Conservation (phyloP, 2,329 filamentous ascomycete species). For the Neopestalotiopsis sp. region DNA sequence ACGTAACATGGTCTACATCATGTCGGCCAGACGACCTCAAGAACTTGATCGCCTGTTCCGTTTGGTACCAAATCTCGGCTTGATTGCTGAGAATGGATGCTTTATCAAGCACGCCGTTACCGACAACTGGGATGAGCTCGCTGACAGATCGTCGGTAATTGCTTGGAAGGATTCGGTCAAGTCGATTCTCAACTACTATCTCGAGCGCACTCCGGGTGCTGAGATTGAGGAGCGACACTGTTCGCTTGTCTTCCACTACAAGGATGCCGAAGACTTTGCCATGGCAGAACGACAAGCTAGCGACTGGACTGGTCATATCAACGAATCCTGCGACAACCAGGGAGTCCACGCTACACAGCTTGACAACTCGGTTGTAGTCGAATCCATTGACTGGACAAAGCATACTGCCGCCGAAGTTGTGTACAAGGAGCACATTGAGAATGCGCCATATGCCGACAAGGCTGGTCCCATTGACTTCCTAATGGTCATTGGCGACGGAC, state of each 20-base stretch:
- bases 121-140: constrained; percentile 78
- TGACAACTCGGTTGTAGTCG: constrained; percentile 82
- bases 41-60: constrained; percentile 88
- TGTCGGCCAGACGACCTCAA: constrained; percentile 87
- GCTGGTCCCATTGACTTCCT: constrained; percentile 75
- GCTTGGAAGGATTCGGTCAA: constrained; percentile 86
- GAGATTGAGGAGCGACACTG: constrained; percentile 91
- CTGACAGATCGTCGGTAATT: constrained; percentile 71
- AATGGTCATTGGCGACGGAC: constrained; percentile 86
- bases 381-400: constrained; percentile 88
- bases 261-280: constrained; percentile 77
- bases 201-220: constrained; percentile 86
- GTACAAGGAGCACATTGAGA: constrained; percentile 61
- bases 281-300: constrained; percentile 80
- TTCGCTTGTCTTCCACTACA: constrained; percentile 90
- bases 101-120: constrained; percentile 78
- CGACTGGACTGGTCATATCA: constrained; percentile 93
- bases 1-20: constrained; percentile 88
- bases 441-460: constrained; percentile 36
- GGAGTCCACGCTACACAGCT: constrained; percentile 83
- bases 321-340: constrained; percentile 86
- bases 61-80: constrained; percentile 79
- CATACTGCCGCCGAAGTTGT: constrained; percentile 80
- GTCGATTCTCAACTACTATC: constrained; percentile 85
- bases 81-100: constrained; percentile 95